Percentiles rank a stretch among this genome's conserved stretches.
phyloP scores from a whole-genome alignment of 2,329 filamentous ascomycete genomes.

The Ophiostoma ips region DNA sequence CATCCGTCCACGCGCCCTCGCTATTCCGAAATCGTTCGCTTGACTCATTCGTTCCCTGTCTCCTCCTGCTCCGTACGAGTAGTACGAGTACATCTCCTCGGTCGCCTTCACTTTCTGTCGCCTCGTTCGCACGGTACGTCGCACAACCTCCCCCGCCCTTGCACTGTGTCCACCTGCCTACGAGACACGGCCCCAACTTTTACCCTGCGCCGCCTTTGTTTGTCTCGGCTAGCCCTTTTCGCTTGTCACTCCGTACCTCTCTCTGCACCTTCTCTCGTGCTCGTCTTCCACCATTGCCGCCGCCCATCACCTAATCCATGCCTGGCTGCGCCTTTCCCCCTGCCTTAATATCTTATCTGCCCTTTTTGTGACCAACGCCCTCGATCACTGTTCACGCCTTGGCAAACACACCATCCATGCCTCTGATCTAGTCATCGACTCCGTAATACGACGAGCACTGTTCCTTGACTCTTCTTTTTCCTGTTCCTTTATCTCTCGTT shows the following conservation, averaged over 20 bases:
- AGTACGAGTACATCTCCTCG: no score
- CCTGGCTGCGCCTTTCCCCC: neutral
- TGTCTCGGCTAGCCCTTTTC: neutral
- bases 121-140: constrained; percentile 1
- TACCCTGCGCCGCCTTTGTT: neutral
- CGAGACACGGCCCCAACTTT: constrained; percentile 1
- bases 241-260: neutral
- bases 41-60: neutral
- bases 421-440: neutral
- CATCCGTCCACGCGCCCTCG: neutral
- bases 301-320: neutral
- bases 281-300: neutral
- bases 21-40: no score
- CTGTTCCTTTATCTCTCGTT: neutral
- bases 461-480: neutral
- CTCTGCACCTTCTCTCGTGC: neutral
- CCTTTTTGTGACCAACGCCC: no score
- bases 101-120: no score
- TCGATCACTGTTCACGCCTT: no score
- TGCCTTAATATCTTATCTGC: neutral
- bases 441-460: neutral
- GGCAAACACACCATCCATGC: neutral
- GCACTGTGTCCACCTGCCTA: neutral
- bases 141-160: neutral
- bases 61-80: no score